Base-by-base conservation (phyloP, 352 stramenopile genomes). In the Phytopythium oedochilum region DNA sequence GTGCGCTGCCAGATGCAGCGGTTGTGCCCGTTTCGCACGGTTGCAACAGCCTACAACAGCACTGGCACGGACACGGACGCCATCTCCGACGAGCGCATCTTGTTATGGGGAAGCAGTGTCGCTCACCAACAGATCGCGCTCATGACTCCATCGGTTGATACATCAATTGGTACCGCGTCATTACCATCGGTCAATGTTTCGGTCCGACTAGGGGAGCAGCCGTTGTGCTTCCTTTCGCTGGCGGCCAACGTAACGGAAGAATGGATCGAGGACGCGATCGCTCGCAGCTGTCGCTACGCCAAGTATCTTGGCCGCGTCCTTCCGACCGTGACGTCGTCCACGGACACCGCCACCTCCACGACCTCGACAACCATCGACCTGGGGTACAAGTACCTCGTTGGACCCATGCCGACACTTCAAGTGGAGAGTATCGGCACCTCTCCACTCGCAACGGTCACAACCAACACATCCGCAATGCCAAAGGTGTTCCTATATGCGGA, bases 1-100 rank as follows among this genome's bases (percentile, higher is more conserved):
- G 58, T 84, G 23, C 69, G 76, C 0, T 87, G 76, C 34, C 73
- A 87, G 47, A 60, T 84, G 46, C 60, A 76, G 52, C 73, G 76
- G 0, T 9, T 78, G 35, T 87, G 76, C 52, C 31, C 64, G 3
- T 56, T 83, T 29, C 67, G 54, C 14, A 56, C 63, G 5, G 32
- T 64, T 5, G 26, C 55, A 1, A 10, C n/a, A 7, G 36, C 51
- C 20, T 49, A 34, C 26, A 57, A 48, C 26, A 49, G 36, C 12
- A 22, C 51, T 3, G 28, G 38, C 6, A 71, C 36, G 32, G 54
- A 57, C 22, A 70, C 64, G 51, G 59, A 60, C 32, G 39, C 47
- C 7, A 50, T 57, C n/a, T 58, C 62, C 5, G 64, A 68, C 14
- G 63, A 68, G 26, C 60, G 68, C 17, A 64, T 79, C 47, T 53